Percentiles rank a stretch among this genome's conserved stretches.
These are phyloP conservation scores for Picea glauca DNA, from an alignment of 75 land plant genomes.

Conservation along the genomic window DNA sequence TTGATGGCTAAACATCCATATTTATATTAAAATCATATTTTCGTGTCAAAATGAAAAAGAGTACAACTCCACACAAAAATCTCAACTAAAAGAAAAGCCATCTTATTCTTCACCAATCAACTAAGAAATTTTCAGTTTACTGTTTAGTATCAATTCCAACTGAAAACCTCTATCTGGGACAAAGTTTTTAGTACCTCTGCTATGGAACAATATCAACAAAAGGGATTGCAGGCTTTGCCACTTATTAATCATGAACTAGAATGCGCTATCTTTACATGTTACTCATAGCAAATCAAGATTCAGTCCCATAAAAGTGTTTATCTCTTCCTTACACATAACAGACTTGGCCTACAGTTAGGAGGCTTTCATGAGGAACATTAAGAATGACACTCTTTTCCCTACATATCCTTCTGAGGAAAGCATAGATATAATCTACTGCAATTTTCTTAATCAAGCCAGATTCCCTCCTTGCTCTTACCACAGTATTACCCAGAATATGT, in stretches of 20 bases:
- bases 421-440: slow-evolving; percentile 70
- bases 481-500: slow-evolving; percentile 82
- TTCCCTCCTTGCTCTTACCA: slow-evolving; percentile 63
- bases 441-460: slow-evolving; percentile 57
- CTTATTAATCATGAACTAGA: background rate
- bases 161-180: too few species aligned
- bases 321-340: slow-evolving; percentile 46
- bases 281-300: background rate
- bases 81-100: too few species aligned
- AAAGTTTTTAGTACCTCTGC: too few species aligned
- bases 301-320: background rate
- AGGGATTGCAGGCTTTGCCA: background rate
- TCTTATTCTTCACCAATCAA: too few species aligned
- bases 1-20: too few species aligned
- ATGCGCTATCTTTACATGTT: background rate
- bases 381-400: slow-evolving; percentile 78
- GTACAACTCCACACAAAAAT: too few species aligned
- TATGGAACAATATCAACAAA: background rate
- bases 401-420: slow-evolving; percentile 75
- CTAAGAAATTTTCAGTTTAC: too few species aligned
- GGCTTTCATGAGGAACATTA: slow-evolving; percentile 86
- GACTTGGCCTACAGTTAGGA: slow-evolving; percentile 77
- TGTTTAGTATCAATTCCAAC: too few species aligned
- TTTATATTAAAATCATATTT: too few species aligned
- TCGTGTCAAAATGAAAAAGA: too few species aligned